Percentiles rank a stretch among this genome's conserved stretches.
phyloP scores from a whole-genome alignment of 495 filamentous ascomycete genomes.

The Neurospora sp. region DNA sequence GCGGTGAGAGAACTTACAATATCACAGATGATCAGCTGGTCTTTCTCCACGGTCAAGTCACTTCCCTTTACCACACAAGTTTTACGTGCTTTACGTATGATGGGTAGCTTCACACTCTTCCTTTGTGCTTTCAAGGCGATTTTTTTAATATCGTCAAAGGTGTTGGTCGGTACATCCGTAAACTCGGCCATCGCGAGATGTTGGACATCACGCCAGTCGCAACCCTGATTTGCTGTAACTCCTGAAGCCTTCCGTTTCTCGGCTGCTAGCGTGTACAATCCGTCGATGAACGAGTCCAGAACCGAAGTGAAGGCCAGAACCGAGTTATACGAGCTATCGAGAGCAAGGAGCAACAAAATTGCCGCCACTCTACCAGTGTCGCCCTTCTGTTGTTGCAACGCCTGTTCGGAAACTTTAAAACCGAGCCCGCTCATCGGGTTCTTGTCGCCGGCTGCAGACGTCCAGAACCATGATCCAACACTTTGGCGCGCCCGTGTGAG shows the following conservation, averaged over 20 bases:
- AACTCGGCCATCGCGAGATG: neutral
- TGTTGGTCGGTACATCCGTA: neutral
- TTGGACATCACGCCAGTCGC: conserved; percentile 5
- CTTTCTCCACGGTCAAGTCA: neutral
- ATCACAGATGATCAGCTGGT: conserved; percentile 7
- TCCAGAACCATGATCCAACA: neutral
- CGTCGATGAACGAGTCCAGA: neutral
- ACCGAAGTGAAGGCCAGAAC: conserved; percentile 5
- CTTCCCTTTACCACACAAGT: neutral
- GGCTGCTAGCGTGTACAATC: neutral
- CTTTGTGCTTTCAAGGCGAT: conserved; percentile 1
- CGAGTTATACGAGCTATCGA: conserved; percentile 10
- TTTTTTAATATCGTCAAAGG: neutral
- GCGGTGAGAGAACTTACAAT: neutral
- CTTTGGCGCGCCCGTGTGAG: neutral
- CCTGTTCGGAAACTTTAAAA: neutral
- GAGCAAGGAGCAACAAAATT: conserved; percentile 7
- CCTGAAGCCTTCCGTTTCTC: neutral
- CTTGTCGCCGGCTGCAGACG: neutral
- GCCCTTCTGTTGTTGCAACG: conserved; percentile 2
- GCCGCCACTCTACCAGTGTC: conserved; percentile 5
- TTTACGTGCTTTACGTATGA: conserved; percentile 2
- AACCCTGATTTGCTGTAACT: neutral
- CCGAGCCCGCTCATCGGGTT: conserved; percentile 7
- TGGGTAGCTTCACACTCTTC: conserved; percentile 6